Base-by-base conservation (phyloP, 345 rosid species). In the Citrus reticulata region DNA sequence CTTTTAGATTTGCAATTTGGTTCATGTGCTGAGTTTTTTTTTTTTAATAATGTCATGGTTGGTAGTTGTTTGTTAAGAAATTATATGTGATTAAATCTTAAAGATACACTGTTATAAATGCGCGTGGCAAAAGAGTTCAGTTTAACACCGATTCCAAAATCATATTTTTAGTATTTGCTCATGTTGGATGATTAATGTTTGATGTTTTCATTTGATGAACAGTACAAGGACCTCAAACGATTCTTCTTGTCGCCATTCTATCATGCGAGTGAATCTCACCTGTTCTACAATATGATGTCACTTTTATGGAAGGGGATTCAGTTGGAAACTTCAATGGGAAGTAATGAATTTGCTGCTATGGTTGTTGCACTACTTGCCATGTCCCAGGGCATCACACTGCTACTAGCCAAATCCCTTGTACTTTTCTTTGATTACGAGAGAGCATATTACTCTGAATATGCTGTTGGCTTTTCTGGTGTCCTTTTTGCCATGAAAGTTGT, bases 401-500 rank as follows among this genome's bases (percentile, higher is more conserved):
- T 94, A 40, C 76, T 96, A 34, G 89, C 99, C 74, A 91, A 89
- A 82, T 89, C 93, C 25, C 97, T 96, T 16, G 74, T 81, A 19
- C 25, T 88, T 55, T 86, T 93, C 80, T 85, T 92, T 37, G 85
- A 91, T 81, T 91, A 91, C 22, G 81, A 70, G 39, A 87, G 72
- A 78, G 79, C 99, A 13, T 96, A 88, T 72, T 96, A 86, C 84
- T 82, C 85, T 20, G 94, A 96, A 70, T 90, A 86, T 35, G 78
- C 95, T 0, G 97, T 84, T 61, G 99, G 99, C 24, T 96, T 96
- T 81, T 96, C 99, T 6, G 97, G 99, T 6, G 93, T 94, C 37
- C 93, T 96, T 55, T 96, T 96, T 62, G 98, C 97, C 58, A 82
- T 96, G 99, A 96, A 96, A 89, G 97, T 94, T 60, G 90, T 96